These are phyloP conservation scores for Aegilops speltoides DNA, from an alignment of 176 grass and related monocot genomes.

Conservation along the genomic window DNA sequence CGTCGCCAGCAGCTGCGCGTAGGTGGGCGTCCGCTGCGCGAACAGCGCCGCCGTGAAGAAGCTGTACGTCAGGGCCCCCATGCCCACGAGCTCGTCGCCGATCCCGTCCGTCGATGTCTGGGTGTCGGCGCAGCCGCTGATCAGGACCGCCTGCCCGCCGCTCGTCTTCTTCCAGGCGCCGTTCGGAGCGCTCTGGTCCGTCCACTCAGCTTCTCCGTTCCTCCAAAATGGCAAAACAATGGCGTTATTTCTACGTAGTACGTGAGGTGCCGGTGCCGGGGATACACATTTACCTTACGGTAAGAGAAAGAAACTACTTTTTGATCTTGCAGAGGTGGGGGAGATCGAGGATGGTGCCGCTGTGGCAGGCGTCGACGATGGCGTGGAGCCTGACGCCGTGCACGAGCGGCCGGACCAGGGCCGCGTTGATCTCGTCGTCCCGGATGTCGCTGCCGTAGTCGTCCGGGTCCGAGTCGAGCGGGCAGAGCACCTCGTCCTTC, in stretches of 20 bases:
- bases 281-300: too few relatives aligned
- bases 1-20: conserved; percentile 62
- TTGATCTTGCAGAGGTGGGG: conserved; percentile 61
- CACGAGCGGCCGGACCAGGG: conserved; percentile 70
- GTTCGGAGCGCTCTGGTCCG: conserved; percentile 16
- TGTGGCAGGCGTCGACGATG: conserved; percentile 79
- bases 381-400: conserved; percentile 64
- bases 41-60: conserved; percentile 62
- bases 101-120: not conserved
- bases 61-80: conserved; percentile 84
- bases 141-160: conserved; percentile 34
- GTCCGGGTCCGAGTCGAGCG: conserved; percentile 57
- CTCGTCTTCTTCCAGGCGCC: conserved; percentile 27
- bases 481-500: conserved; percentile 79
- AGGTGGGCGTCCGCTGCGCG: conserved; percentile 52
- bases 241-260: too few relatives aligned
- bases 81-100: not conserved
- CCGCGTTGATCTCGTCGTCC: conserved; percentile 85
- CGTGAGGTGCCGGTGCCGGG: too few relatives aligned
- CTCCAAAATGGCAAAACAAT: not conserved
- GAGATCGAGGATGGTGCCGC: conserved; percentile 78
- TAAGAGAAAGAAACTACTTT: not conserved
- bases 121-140: conserved; percentile 48
- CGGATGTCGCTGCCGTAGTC: conserved; percentile 38
- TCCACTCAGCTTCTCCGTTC: conserved; percentile 14